A percentile compares a stretch with the other conserved stretches of the same genome.
These are phyloP conservation scores for Monosporascus sp. DNA, from an alignment of 2,329 filamentous ascomycete species.

Conservation along the genomic window DNA sequence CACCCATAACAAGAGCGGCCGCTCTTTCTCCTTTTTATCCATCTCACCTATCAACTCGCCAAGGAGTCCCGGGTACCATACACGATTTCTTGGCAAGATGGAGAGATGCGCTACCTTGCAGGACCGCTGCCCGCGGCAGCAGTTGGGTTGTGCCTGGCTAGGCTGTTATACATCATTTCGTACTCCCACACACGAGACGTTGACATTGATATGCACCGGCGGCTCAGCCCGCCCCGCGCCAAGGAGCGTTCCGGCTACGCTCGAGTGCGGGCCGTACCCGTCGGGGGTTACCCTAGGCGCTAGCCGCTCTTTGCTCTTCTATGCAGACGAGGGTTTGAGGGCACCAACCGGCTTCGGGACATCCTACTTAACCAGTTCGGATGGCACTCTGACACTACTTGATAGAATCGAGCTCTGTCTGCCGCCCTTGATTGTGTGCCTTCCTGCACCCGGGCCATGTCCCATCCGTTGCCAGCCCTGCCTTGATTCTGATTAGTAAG, in stretches of 20 bases:
- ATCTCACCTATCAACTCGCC: neutral
- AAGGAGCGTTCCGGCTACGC: neutral
- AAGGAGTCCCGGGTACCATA: neutral
- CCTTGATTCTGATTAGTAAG: too few relatives aligned
- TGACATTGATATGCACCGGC: neutral
- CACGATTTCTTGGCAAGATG: neutral
- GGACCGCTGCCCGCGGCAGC: neutral
- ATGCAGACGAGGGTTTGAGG: neutral
- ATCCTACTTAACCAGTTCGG: neutral
- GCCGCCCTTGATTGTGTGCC: neutral
- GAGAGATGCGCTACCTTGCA: neutral
- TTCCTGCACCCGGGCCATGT: neutral
- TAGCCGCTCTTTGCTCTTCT: neutral
- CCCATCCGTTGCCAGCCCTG: neutral
- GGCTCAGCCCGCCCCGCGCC: neutral
- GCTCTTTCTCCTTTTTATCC: neutral
- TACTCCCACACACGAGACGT: neutral
- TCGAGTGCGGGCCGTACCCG: neutral
- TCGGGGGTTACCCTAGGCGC: neutral
- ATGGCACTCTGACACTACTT: neutral
- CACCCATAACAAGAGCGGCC: neutral
- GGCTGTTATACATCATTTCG: neutral
- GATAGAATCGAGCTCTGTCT: neutral
- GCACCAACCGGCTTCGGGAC: neutral
- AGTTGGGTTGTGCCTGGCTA: neutral